phyloP scores from a whole-genome alignment of 306 rosid genomes.

The Ormosia semicastrata region DNA sequence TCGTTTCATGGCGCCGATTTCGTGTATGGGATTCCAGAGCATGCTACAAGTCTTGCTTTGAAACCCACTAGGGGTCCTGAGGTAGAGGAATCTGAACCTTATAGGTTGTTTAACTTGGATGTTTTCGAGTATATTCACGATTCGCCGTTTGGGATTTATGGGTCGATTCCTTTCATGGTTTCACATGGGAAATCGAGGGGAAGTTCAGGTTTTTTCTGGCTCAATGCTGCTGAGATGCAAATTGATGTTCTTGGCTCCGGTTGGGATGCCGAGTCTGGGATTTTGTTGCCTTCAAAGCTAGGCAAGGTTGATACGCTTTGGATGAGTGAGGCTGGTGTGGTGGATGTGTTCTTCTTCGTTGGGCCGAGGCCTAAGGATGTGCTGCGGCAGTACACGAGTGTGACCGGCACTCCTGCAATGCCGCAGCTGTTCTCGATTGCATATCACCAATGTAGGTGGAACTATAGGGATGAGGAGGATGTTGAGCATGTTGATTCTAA shows the following conservation, averaged over 20 bases:
- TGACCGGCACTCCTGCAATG: constrained; percentile 77
- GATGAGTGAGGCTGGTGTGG: constrained; percentile 96
- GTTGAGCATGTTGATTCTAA: constrained; percentile 84
- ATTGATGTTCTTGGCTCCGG: constrained; percentile 85
- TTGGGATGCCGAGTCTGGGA: constrained; percentile 78
- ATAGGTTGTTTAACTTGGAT: constrained; percentile 81
- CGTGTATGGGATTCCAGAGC: constrained; percentile 95
- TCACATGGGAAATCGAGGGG: constrained; percentile 80
- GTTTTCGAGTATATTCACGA: constrained; percentile 86
- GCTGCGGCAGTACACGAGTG: constrained; percentile 68
- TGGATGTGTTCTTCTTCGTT: constrained; percentile 75
- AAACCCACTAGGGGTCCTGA: constrained; percentile 87
- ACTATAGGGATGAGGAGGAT: constrained; percentile 93
- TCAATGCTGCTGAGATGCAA: constrained; percentile 98
- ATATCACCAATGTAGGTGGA: constrained; percentile 97
- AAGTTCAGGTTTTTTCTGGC: constrained; percentile 83
- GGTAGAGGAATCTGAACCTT: constrained; percentile 82
- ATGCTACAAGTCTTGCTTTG: constrained; percentile 66
- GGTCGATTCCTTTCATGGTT: constrained; percentile 90
- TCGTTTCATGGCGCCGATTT: constrained; percentile 77
- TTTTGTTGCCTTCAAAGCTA: constrained; percentile 65
- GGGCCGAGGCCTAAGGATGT: constrained; percentile 93
- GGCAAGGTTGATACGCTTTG: constrained; percentile 76
- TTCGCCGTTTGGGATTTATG: constrained; percentile 87
- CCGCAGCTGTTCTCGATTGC: constrained; percentile 84